These are phyloP conservation scores for Stygiomarasmius scandens DNA, from an alignment of 1,284 basidiomycete species.

Conservation along the genomic window DNA sequence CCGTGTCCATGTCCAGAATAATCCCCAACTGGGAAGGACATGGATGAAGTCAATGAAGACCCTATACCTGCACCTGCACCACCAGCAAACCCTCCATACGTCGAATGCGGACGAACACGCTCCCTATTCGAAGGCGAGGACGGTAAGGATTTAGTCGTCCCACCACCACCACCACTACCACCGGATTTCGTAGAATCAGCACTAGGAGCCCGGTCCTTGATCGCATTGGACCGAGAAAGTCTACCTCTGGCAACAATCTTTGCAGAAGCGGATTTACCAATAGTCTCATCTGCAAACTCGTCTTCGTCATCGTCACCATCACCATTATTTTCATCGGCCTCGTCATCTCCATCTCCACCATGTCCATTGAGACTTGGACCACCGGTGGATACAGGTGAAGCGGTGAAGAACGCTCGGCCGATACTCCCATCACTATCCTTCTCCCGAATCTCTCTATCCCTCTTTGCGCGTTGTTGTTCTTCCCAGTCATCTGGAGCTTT, in stretches of 20 bases:
- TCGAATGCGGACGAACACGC: slow-evolving; percentile 53
- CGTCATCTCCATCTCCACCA: slow-evolving; percentile 13
- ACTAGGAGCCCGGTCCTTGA: neutral
- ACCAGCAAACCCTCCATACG: slow-evolving; percentile 45
- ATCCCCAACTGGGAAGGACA: neutral
- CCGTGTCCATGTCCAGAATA: neutral
- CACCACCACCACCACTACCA: too few relatives aligned
- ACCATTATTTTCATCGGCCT: slow-evolving; percentile 28
- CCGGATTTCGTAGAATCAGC: neutral
- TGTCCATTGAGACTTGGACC: slow-evolving; percentile 6
- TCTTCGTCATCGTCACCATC: slow-evolving; percentile 30
- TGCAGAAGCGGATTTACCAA: slow-evolving; percentile 53
- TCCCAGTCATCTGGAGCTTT: slow-evolving; percentile 38
- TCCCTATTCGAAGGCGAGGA: slow-evolving; percentile 30
- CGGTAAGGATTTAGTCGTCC: slow-evolving; percentile 20
- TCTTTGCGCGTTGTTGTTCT: slow-evolving; percentile 1
- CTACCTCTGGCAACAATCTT: slow-evolving; percentile 15
- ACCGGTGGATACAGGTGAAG: slow-evolving; percentile 28
- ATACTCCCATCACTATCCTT: slow-evolving; percentile 21
- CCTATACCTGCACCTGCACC: slow-evolving; percentile 21
- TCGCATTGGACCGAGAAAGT: slow-evolving; percentile 11
- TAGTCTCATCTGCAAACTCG: slow-evolving; percentile 58
- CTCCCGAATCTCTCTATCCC: slow-evolving; percentile 21
- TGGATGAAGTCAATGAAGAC: slow-evolving; percentile 22
- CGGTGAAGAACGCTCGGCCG: slow-evolving; percentile 48